Conservation (phyloP, 768 basidiomycete genomes). For the Cyclocybe cylindracea region DNA sequence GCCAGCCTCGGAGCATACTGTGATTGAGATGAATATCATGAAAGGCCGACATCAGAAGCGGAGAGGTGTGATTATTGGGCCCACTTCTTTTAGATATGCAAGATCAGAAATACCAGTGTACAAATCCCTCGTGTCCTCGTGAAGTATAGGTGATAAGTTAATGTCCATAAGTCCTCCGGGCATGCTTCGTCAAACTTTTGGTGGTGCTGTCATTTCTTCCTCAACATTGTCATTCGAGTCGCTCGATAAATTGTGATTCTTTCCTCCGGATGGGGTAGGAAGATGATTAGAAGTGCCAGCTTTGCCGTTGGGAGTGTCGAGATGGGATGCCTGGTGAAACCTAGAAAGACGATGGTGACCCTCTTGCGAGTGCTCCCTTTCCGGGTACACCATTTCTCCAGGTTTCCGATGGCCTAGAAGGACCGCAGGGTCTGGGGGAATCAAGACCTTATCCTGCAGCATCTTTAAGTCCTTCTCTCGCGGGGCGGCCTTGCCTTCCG, state of each 20-base stretch:
- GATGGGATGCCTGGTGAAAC: constrained; percentile 18
- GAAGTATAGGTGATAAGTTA: neutral
- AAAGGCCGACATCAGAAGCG: no score
- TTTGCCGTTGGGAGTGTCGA: neutral
- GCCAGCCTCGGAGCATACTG: constrained; percentile 83
- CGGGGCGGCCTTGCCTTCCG: constrained; percentile 42
- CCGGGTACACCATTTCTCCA: constrained; percentile 34
- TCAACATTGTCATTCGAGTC: constrained; percentile 10
- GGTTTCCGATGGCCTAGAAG: constrained; percentile 48
- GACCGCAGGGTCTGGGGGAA: constrained; percentile 70
- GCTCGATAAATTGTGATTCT: neutral
- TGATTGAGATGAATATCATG: constrained; percentile 47
- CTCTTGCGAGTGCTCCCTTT: constrained; percentile 20
- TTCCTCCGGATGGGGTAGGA: neutral
- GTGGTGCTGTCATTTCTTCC: constrained; percentile 18
- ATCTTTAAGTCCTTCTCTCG: constrained; percentile 36
- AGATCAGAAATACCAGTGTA: no score
- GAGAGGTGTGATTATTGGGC: no score
- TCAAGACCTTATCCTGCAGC: constrained; percentile 48
- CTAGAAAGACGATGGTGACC: constrained; percentile 15
- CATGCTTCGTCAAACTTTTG: constrained; percentile 9
- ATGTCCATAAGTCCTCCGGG: neutral
- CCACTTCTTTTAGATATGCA: no score
- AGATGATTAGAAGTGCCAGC: constrained; percentile 1
- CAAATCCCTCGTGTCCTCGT: no score